Evolutionary conservation across 2,329 filamentous ascomycete species (phyloP), one percentile per base, ranked within the genome.

Genomic region (Raffaelea arxii): DNA sequence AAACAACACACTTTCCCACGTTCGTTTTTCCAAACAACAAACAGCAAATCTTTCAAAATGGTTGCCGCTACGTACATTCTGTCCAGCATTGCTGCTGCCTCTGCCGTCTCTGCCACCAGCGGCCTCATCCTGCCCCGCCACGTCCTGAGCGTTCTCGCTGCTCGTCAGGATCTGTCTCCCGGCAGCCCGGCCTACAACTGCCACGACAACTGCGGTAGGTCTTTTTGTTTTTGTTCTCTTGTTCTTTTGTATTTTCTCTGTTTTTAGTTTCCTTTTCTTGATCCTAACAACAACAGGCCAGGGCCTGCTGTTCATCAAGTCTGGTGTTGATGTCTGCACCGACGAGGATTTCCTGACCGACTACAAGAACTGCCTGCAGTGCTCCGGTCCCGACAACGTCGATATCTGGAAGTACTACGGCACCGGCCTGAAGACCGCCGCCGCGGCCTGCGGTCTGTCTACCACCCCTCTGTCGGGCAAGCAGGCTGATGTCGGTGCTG

Each of bases 331-430:
- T 7, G 56, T 62, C 44, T 70, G 67, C 54, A 53, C 54, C 4
- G 60, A 65, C 50, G 49, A 59, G n/a, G 56, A 52, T 45, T 70
- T 69, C 54, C 51, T 61, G 21, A 55, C 58, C 4, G 56, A 68
- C 53, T 69, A 69, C 58, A 46, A 55, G 36, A 63, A 61, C 49
- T 70, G 66, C 52, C 58, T 69, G 25, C 56, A 62, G 49, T 70
- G 67, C 54, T 41, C 57, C n/a, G 56, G 56, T 30, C 51, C 64
- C 1, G 65, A 68, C 48, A 68, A 68, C 52, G 47, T 57, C 27
- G 57, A 67, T 49, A 67, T 68, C 54, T 69, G 67, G 66, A 53
- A 57, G 25, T 65, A 63, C 55, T 69, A 70, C 47, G 62, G 66
- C 23, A 48, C 41, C 24, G 56, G 56, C 2, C 48, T 69, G 44